These are phyloP conservation scores for Lichtheimia hyalospora DNA, from an alignment of 371 early-diverging fungal species.

Conservation along the genomic window DNA sequence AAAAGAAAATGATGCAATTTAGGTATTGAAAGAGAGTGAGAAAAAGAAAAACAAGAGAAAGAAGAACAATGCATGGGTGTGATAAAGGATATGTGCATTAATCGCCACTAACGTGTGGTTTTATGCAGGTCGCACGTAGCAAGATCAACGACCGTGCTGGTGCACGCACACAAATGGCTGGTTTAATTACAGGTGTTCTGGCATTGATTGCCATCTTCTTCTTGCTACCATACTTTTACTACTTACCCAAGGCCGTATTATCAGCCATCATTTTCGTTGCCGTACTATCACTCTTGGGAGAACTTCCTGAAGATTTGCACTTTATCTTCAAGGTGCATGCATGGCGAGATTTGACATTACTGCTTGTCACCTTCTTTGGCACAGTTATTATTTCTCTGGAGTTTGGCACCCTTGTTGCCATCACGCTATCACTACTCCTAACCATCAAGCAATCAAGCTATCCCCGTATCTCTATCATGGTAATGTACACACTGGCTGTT, in stretches of 20 bases:
- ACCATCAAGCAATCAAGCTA: slow-evolving; percentile 90
- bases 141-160: slow-evolving; percentile 89
- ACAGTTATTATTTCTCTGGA: slow-evolving; percentile 88
- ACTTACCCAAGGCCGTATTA: slow-evolving; percentile 84
- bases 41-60: background rate
- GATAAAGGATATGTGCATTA: background rate
- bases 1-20: background rate
- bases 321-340: slow-evolving; percentile 85
- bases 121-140: slow-evolving; percentile 71
- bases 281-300: slow-evolving; percentile 77
- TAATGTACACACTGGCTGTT: slow-evolving; percentile 11
- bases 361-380: slow-evolving; percentile 77
- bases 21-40: background rate
- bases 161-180: slow-evolving; percentile 86
- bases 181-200: slow-evolving; percentile 74
- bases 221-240: slow-evolving; percentile 80
- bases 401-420: slow-evolving; percentile 87
- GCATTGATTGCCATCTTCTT: slow-evolving; percentile 78
- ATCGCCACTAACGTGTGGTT: background rate
- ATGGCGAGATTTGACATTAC: slow-evolving; percentile 81
- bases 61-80: background rate
- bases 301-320: slow-evolving; percentile 75
- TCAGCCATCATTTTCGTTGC: slow-evolving; percentile 88
- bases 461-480: slow-evolving; percentile 80
- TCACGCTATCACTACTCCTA: slow-evolving; percentile 81